phyloP scores from a whole-genome alignment of 2,329 filamentous ascomycete genomes.

The Epichloe bromicola region DNA sequence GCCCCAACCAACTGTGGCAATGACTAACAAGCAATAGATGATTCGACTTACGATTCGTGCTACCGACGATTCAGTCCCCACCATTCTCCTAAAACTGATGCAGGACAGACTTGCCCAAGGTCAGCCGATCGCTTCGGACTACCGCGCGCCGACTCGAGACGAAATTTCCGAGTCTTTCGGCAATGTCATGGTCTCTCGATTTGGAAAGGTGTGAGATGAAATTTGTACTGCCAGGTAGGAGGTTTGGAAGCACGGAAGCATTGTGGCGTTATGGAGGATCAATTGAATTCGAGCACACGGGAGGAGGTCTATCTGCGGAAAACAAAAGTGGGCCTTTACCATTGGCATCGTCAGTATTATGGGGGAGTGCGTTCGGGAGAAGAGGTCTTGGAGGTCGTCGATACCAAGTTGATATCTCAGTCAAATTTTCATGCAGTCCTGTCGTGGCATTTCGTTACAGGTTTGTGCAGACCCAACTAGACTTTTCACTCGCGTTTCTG shows the following conservation, averaged over 20 bases:
- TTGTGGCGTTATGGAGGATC: conserved; percentile 16
- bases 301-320: background rate
- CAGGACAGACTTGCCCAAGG: conserved; percentile 61
- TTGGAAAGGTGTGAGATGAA: background rate
- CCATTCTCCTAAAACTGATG: conserved; percentile 72
- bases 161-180: conserved; percentile 44
- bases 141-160: conserved; percentile 27
- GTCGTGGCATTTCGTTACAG: background rate
- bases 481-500: no score
- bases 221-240: background rate
- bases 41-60: conserved; percentile 86
- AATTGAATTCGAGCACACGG: background rate
- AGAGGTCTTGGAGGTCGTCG: background rate
- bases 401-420: background rate
- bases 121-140: conserved; percentile 26
- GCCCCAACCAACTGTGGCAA: background rate
- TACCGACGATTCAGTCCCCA: conserved; percentile 80
- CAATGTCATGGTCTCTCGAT: conserved; percentile 39
- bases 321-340: background rate
- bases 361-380: background rate
- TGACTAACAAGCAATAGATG: conserved; percentile 48
- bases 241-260: conserved; percentile 19
- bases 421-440: background rate
- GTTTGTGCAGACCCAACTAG: no score
- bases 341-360: background rate